Base-by-base conservation (phyloP, 495 filamentous ascomycete species). In the Neohortaea acidophila region DNA sequence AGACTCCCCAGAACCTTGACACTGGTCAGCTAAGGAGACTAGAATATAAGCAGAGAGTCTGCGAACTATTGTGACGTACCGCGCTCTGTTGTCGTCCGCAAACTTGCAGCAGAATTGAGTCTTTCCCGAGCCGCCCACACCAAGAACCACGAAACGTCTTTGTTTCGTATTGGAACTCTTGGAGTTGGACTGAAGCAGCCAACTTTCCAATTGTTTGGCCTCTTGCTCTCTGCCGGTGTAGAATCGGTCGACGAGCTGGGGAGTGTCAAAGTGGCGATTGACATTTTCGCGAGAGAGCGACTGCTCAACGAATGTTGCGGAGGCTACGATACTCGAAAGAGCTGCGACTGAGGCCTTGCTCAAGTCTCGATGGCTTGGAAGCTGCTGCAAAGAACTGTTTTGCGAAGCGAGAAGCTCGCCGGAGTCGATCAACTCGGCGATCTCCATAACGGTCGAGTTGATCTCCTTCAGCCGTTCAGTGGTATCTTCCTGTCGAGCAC, bases 1-100 rank as follows among this genome's bases (percentile, higher is more conserved):
- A 66, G 4, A 66, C 44, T 6, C 60, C 62, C 59, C 60, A 64
- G 27, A 56, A 67, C 20, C 61, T 65, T 33, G 11, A 9, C n/a
- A n/a, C n/a, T n/a, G n/a, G n/a, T n/a, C n/a, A n/a, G n/a, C n/a
- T n/a, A n/a, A n/a, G n/a, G 13, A 14, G 27, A 33, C 10, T 52
- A 33, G 22, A 18, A 33, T 24, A 21, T 10, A 18, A 6, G 1
- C 12, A 26, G 8, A 19, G 14, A n/a, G n/a, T n/a, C n/a, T n/a
- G n/a, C n/a, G n/a, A n/a, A n/a, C n/a, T n/a, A n/a, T n/a, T n/a
- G n/a, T 12, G n/a, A 38, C 1, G 25, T 49, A 50, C 38, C 41
- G 38, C 9, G 49, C 35, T 19, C 49, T 40, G 36, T 57, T 39
- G 22, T 60, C 51, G 37, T 57, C 39, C 3, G 53, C 59, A 48